Evolutionary conservation across 129 eudicot genomes (phyloP).

Genomic region (Helichrysum umbraculigerum): DNA sequence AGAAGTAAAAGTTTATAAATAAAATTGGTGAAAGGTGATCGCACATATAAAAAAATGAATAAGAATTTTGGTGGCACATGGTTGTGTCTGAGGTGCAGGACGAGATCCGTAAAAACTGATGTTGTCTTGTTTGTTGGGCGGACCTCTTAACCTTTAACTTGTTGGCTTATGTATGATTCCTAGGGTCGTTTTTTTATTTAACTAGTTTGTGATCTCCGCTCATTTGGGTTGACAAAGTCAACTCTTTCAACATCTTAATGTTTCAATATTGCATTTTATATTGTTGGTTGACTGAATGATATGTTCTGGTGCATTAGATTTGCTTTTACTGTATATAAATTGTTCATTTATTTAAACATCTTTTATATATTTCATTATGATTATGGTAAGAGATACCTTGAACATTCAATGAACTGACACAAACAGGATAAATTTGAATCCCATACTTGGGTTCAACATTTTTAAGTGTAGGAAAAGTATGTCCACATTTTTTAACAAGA

Average conservation of each 20-base stretch:
- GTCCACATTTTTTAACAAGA: not conserved
- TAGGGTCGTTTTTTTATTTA: not conserved
- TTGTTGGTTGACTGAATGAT: not conserved
- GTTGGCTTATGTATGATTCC: not conserved
- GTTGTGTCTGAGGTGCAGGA: slow-evolving; percentile 25
- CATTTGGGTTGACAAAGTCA: slow-evolving; percentile 9
- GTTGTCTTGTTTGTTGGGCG: slow-evolving; percentile 30
- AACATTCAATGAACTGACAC: not conserved
- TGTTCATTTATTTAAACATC: too few relatives aligned
- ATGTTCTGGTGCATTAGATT: not conserved
- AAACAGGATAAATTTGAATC: not conserved
- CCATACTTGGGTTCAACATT: not conserved
- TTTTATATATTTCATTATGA: too few relatives aligned
- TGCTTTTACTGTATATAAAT: too few relatives aligned
- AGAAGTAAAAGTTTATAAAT: not conserved
- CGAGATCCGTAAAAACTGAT: slow-evolving; percentile 35
- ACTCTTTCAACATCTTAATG: slow-evolving; percentile 2
- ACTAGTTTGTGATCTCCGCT: slow-evolving; percentile 8
- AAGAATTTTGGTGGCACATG: slow-evolving; percentile 25
- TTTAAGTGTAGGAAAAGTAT: not conserved
- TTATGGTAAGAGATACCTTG: not conserved
- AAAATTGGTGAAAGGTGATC: not conserved
- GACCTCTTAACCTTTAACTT: slow-evolving; percentile 10
- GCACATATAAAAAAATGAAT: slow-evolving; percentile 1
- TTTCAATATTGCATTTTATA: not conserved